Evolutionary conservation across 495 filamentous ascomycete species (phyloP).

Genomic region (Hamigera avellanea): DNA sequence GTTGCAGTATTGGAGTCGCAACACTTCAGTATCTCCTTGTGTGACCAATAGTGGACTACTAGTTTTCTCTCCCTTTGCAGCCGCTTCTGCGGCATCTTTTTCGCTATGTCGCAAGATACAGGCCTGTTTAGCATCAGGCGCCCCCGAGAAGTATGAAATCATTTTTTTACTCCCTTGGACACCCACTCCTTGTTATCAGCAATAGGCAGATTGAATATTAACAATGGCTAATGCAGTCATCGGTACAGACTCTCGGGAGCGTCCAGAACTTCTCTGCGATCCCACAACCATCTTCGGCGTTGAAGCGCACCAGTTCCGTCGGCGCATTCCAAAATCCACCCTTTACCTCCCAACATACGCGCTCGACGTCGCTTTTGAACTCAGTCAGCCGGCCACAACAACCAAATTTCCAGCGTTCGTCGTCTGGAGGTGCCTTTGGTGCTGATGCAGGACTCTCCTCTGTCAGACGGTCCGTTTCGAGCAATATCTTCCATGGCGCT

Average conservation of each 20-base stretch:
- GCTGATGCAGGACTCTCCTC: conserved; percentile 71
- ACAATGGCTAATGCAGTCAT: conserved; percentile 7
- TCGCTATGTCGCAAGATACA: conserved; percentile 64
- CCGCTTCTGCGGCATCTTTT: conserved; percentile 23
- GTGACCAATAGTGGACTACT: no score
- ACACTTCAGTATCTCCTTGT: neutral
- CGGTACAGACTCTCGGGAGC: conserved; percentile 58
- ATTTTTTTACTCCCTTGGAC: neutral
- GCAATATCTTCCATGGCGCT: conserved; percentile 51
- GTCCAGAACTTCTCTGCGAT: conserved; percentile 70
- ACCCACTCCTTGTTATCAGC: no score
- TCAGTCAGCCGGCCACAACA: conserved; percentile 81
- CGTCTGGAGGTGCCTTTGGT: conserved; percentile 58
- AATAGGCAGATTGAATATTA: conserved; percentile 2
- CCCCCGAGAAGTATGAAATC: conserved; percentile 52
- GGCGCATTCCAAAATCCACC: conserved; percentile 51
- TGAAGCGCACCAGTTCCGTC: conserved; percentile 87
- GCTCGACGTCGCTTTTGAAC: conserved; percentile 75
- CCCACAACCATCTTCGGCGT: conserved; percentile 82
- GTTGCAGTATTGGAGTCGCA: no score
- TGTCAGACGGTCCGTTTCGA: conserved; percentile 74
- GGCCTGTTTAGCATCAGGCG: conserved; percentile 63
- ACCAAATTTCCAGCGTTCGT: conserved; percentile 72
- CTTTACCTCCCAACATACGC: conserved; percentile 57
- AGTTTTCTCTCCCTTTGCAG: neutral